Percentiles rank a stretch among this genome's conserved stretches.
These are phyloP conservation scores for Cytospora mali DNA, from an alignment of 2,329 filamentous ascomycete species.

Conservation along the genomic window DNA sequence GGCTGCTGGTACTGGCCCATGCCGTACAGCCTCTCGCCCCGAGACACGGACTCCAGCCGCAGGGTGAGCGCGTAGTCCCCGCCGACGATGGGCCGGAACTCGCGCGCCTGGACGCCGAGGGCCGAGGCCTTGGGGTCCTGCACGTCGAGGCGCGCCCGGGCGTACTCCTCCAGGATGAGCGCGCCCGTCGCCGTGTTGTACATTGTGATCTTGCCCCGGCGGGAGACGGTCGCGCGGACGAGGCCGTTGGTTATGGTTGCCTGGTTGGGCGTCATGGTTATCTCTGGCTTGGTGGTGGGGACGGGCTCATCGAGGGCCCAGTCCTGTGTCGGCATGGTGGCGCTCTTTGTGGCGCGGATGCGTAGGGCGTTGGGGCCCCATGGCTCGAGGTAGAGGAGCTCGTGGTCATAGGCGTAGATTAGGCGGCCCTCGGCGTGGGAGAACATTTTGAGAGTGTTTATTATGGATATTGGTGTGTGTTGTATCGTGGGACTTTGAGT, in stretches of 20 bases:
- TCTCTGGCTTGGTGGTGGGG: constrained; percentile 26
- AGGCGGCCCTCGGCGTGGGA: constrained; percentile 26
- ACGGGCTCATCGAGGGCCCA: constrained; percentile 43
- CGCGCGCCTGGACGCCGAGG: constrained; percentile 58
- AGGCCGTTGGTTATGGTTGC: constrained; percentile 51
- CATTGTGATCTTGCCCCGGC: constrained; percentile 53
- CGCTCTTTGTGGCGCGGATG: constrained; percentile 47
- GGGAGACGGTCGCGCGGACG: constrained; percentile 49
- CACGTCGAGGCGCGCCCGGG: constrained; percentile 52
- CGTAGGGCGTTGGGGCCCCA: constrained; percentile 53
- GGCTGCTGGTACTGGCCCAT: constrained; percentile 73
- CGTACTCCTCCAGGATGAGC: constrained; percentile 55
- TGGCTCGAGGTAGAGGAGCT: constrained; percentile 50
- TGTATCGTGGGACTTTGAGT: background rate
- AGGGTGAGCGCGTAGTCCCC: constrained; percentile 58
- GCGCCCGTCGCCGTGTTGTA: constrained; percentile 44
- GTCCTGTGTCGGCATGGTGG: constrained; percentile 40
- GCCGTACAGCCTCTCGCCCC: constrained; percentile 64
- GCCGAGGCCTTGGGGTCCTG: constrained; percentile 62
- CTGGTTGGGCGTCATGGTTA: constrained; percentile 33
- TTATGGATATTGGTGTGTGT: background rate
- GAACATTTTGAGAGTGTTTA: constrained; percentile 22
- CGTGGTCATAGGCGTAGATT: constrained; percentile 44
- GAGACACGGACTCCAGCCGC: constrained; percentile 58
- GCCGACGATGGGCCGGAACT: constrained; percentile 57